phyloP scores from a whole-genome alignment of 177 flowering plant genomes.

The Vitis hybrid region DNA sequence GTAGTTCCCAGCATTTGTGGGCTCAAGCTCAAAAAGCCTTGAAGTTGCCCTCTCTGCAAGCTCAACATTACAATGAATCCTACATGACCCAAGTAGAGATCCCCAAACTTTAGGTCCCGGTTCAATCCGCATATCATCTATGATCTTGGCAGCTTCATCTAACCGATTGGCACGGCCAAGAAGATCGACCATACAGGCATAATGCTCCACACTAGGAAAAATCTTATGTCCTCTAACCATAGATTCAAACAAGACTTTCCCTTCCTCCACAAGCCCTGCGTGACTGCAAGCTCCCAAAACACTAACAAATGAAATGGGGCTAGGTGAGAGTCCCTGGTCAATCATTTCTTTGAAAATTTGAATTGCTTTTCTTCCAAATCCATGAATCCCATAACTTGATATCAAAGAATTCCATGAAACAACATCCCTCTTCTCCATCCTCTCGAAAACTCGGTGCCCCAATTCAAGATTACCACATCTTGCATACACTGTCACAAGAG shows the following conservation, averaged over 20 bases:
- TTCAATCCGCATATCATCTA: slow-evolving; percentile 58
- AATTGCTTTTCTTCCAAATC: slow-evolving; percentile 55
- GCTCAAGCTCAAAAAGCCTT: slow-evolving; percentile 69
- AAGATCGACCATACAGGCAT: slow-evolving; percentile 88
- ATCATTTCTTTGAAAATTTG: slow-evolving; percentile 51
- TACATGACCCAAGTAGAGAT: slow-evolving; percentile 71
- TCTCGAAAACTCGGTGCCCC: slow-evolving; percentile 50
- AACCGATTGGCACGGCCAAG: slow-evolving; percentile 69
- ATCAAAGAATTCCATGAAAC: slow-evolving; percentile 90
- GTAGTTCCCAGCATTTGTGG: slow-evolving; percentile 74
- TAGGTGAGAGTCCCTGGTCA: slow-evolving; percentile 44
- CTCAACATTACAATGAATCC: slow-evolving; percentile 67
- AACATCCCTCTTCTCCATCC: slow-evolving; percentile 58
- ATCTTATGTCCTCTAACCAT: slow-evolving; percentile 51
- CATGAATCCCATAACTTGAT: slow-evolving; percentile 63
- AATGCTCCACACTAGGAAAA: slow-evolving; percentile 65
- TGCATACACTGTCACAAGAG: slow-evolving; percentile 71
- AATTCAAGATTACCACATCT: slow-evolving; percentile 68
- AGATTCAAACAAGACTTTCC: slow-evolving; percentile 59
- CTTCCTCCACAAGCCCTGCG: slow-evolving; percentile 68
- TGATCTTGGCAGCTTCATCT: slow-evolving; percentile 62
- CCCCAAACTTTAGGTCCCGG: slow-evolving; percentile 79
- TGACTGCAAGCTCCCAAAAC: slow-evolving; percentile 80
- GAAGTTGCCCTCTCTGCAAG: slow-evolving; percentile 66
- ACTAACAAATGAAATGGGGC: slow-evolving; percentile 51